Evolutionary conservation across 306 rosid genomes (phyloP), one percentile per base, ranked within the genome.

Genomic region (Sindora glabra): DNA sequence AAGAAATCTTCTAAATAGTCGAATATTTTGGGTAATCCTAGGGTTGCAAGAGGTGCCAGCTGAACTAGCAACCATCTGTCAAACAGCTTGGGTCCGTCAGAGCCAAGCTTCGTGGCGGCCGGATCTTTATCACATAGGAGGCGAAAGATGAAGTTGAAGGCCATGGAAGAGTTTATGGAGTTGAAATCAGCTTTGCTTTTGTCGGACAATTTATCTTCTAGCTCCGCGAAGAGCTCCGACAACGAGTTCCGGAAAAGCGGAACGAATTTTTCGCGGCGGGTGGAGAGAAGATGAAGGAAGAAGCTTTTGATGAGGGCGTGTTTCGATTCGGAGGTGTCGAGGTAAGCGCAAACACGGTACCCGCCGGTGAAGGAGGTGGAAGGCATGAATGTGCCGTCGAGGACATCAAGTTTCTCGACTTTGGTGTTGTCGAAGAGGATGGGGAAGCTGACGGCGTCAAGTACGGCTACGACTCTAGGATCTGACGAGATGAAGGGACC

Each of bases 381-480:
- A 0, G 97, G 92, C 95, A 86, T 83, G 84, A 64, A 89, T 12
- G 95, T 89, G 1, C 97, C 97, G 70, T 78, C 86, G 8, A 89
- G 79, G 39, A 89, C 75, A 62, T 83, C 64, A 0, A 79, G 78
- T 17, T 83, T 89, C 3, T 77, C 86, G 67, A 89, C 89, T 29
- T 81, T 86, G 15, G 76, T 40, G 25, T 56, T 78, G 77, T 89
- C 92, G 5, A 89, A 80, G 63, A 89, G 87, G 23, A 83, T 15
- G 0, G 81, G 76, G 51, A 86, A 89, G 47, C 81, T 83, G 3
- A 11, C 22, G 2, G 75, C 89, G 50, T 89, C 97, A 17, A 89
- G 86, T 1, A 89, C 75, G 2, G 80, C 77, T 22, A 89, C 13
- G 68, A 86, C 97, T 56, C 8, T 75, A 0, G 97, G 74, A 38